phyloP scores from a whole-genome alignment of 495 filamentous ascomycete species.

The Hypoxylon lenormandii region DNA sequence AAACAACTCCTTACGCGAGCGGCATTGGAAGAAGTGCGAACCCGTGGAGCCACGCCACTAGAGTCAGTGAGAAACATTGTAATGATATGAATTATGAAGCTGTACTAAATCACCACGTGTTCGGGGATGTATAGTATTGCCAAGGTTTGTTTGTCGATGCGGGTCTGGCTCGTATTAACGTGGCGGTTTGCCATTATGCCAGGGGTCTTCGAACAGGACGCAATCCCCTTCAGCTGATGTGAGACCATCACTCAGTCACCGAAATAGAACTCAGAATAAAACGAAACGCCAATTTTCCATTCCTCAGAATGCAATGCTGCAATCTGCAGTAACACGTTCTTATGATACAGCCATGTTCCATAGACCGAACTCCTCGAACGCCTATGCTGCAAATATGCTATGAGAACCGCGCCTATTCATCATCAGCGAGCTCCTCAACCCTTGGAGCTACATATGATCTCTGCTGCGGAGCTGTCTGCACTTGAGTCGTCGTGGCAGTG shows the following conservation, averaged over 20 bases:
- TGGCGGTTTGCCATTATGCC: neutral
- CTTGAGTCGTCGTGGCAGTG: slow-evolving; percentile 65
- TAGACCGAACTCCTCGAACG: slow-evolving; percentile 41
- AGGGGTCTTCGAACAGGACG: neutral
- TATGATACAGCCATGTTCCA: slow-evolving; percentile 39
- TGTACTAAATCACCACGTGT: slow-evolving; percentile 1
- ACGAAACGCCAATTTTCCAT: slow-evolving; percentile 11
- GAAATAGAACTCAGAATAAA: neutral
- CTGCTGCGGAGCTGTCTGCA: slow-evolving; percentile 60
- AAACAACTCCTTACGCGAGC: too few species aligned
- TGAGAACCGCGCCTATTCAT: slow-evolving; percentile 54
- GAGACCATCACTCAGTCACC: neutral
- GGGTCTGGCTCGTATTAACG: neutral
- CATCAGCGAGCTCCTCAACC: slow-evolving; percentile 76
- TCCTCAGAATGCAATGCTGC: slow-evolving; percentile 19
- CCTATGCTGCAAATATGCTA: slow-evolving; percentile 39
- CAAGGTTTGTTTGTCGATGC: neutral
- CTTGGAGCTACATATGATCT: slow-evolving; percentile 66
- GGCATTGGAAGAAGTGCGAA: too few species aligned
- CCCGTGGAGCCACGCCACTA: too few species aligned
- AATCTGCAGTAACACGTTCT: slow-evolving; percentile 10
- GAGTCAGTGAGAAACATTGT: too few species aligned
- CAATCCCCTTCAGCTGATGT: neutral
- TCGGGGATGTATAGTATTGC: neutral
- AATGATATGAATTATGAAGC: neutral